A percentile compares a stretch with the other conserved stretches of the same genome.
phyloP scores from a whole-genome alignment of 371 early-diverging fungal species.

The Apophysomyces ossiformis region DNA sequence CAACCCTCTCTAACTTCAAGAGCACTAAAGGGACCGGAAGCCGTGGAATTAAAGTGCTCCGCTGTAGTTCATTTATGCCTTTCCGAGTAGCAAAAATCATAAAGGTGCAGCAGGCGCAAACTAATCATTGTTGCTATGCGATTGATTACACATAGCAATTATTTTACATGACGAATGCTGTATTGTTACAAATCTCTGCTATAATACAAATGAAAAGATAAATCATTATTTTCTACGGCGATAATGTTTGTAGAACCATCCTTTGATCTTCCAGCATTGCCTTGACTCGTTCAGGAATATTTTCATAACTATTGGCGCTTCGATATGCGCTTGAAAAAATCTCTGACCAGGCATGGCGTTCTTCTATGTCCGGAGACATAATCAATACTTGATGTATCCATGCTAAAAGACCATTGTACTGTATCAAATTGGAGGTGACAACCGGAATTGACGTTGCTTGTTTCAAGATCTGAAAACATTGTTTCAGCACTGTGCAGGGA shows the following conservation, averaged over 20 bases:
- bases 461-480: conserved; percentile 50
- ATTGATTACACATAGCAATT: too few species aligned
- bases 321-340: conserved; percentile 10
- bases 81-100: too few species aligned
- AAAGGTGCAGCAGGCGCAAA: too few species aligned
- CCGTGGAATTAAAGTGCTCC: too few species aligned
- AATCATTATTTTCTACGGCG: not conserved
- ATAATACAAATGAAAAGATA: not conserved
- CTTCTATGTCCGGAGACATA: conserved; percentile 32
- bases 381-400: conserved; percentile 60
- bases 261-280: not conserved
- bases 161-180: too few species aligned
- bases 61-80: too few species aligned
- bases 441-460: conserved; percentile 57
- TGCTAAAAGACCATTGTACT: conserved; percentile 60
- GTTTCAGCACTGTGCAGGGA: not conserved
- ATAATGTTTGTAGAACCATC: not conserved
- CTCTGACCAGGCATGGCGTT: conserved; percentile 23
- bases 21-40: too few species aligned
- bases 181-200: not conserved
- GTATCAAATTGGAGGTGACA: conserved; percentile 56
- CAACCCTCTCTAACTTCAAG: too few species aligned
- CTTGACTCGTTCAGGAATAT: not conserved
- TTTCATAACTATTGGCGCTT: not conserved
- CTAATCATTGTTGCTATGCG: too few species aligned